Evolutionary conservation across 1,284 basidiomycete genomes (phyloP).

Genomic region (Cerrena zonata): DNA sequence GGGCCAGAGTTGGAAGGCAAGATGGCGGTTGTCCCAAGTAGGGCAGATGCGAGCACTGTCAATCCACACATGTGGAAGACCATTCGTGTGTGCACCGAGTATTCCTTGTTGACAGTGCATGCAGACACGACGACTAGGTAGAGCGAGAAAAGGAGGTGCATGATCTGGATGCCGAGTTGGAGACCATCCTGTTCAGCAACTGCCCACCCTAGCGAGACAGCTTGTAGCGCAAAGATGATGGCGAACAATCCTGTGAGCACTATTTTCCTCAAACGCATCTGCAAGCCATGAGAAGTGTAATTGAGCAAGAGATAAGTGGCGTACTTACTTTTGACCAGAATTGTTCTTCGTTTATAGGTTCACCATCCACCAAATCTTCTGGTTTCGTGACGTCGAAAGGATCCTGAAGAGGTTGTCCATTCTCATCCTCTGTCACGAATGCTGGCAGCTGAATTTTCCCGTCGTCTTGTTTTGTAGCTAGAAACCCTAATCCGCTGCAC

Average conservation of each 20-base stretch:
- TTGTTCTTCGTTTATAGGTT: conserved; percentile 60
- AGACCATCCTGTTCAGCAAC: conserved; percentile 32
- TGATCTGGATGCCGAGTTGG: conserved; percentile 34
- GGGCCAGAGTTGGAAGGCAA: conserved; percentile 39
- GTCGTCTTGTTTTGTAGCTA: conserved; percentile 35
- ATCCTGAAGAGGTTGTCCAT: conserved; percentile 41
- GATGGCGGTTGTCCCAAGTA: conserved; percentile 48
- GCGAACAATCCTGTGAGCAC: conserved; percentile 41
- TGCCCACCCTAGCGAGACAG: conserved; percentile 50
- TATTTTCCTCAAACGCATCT: conserved; percentile 57
- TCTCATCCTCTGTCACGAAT: conserved; percentile 27
- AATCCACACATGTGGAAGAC: conserved; percentile 63
- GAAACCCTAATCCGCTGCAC: conserved; percentile 41
- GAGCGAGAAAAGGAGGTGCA: conserved; percentile 56
- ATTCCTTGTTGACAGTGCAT: conserved; percentile 48
- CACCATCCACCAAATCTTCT: conserved; percentile 69
- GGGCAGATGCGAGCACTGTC: conserved; percentile 46
- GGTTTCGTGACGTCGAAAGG: conserved; percentile 74
- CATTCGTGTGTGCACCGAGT: conserved; percentile 51
- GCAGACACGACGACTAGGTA: conserved; percentile 54
- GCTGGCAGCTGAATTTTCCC: conserved; percentile 55
- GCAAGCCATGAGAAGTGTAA: conserved; percentile 7
- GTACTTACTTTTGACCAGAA: conserved; percentile 69
- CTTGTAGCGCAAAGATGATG: conserved; percentile 44
- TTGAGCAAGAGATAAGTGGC: conserved; percentile 5